Percentiles rank a stretch among this genome's conserved stretches.
Conservation (phyloP, 2,329 filamentous ascomycete genomes). For the Aaosphaeria pasadenensis region DNA sequence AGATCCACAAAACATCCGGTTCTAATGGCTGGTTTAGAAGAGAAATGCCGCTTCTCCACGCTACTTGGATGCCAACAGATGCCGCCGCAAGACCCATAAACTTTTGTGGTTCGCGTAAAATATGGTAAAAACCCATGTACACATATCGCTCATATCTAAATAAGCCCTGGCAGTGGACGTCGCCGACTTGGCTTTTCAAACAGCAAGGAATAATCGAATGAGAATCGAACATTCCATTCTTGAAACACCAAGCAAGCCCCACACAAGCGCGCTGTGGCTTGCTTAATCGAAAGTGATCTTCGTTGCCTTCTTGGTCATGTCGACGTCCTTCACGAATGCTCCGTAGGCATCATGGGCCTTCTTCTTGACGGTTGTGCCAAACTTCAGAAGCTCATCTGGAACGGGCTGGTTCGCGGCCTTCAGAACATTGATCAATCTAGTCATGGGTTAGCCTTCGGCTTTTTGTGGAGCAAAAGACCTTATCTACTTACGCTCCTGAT, state of each 20-base stretch:
- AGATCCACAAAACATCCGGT: no score
- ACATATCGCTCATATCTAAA: no score
- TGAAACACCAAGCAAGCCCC: background rate
- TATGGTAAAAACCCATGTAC: no score
- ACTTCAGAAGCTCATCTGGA: conserved; percentile 87
- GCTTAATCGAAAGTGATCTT: conserved; percentile 82
- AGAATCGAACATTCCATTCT: no score
- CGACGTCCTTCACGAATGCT: conserved; percentile 89
- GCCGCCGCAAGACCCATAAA: no score
- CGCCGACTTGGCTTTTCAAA: conserved; percentile 12
- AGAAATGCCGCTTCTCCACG: no score
- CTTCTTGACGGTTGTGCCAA: conserved; percentile 98
- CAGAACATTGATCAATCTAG: conserved; percentile 85
- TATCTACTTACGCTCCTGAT: conserved; percentile 72
- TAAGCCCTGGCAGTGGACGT: conserved; percentile 1
- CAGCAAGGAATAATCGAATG: no score
- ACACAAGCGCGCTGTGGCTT: no score
- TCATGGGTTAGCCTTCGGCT: background rate
- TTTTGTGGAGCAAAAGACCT: no score
- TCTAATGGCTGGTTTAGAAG: no score
- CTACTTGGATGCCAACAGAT: no score
- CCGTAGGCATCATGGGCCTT: conserved; percentile 95
- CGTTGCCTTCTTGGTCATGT: conserved; percentile 76
- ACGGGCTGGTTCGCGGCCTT: conserved; percentile 90
- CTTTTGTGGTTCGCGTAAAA: no score